Conservation (phyloP, 163 green algal genomes). For the Chlorella variabilis region DNA sequence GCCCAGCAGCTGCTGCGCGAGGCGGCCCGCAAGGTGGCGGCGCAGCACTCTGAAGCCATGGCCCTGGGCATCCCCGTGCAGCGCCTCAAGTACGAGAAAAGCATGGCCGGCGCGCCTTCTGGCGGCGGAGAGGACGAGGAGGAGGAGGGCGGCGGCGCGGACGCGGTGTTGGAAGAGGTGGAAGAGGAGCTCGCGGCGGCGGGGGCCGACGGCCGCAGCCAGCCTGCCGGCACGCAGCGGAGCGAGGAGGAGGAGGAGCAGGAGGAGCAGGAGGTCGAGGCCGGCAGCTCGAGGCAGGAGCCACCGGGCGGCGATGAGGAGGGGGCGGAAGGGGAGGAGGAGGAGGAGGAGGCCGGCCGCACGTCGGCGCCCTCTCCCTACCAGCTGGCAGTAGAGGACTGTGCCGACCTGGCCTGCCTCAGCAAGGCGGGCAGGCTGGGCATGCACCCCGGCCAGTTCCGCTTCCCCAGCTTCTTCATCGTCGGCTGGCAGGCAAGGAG, state of each 20-base stretch:
- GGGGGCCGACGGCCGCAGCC: not conserved
- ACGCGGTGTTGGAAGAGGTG: not conserved
- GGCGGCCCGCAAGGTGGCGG: not conserved
- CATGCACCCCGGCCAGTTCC: slow-evolving; percentile 6
- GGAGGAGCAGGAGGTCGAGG: no score
- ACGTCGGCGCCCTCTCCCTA: not conserved
- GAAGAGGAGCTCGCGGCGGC: not conserved
- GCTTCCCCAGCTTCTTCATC: slow-evolving; percentile 18
- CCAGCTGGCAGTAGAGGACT: not conserved
- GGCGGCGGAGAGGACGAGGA: not conserved
- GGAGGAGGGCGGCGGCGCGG: not conserved
- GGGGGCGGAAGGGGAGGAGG: not conserved
- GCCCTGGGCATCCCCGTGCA: no score
- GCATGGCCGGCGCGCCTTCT: no score
- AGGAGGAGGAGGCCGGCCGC: not conserved
- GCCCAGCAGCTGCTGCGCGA: not conserved
- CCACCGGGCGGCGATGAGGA: not conserved
- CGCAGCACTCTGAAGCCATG: not conserved
- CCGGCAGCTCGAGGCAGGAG: no score
- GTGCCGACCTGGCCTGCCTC: not conserved
- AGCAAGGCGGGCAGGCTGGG: not conserved
- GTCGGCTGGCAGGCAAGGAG: slow-evolving; percentile 13
- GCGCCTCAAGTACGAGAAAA: no score
- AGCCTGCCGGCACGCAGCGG: no score
- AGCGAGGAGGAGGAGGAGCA: not conserved